phyloP scores from a whole-genome alignment of 2,329 filamentous ascomycete species.

The Bipolaris victoriae region DNA sequence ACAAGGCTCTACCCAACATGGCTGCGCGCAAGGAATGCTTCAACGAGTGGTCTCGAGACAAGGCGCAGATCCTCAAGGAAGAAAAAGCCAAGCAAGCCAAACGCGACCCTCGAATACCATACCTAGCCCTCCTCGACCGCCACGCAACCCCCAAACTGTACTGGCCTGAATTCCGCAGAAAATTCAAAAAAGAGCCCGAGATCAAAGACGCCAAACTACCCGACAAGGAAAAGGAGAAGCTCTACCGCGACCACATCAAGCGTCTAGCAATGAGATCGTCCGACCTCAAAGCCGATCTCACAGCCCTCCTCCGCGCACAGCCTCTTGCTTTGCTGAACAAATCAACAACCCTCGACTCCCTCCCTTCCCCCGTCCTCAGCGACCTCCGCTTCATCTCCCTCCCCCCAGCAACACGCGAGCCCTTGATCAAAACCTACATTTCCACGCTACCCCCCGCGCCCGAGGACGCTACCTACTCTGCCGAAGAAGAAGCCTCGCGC shows the following conservation, averaged over 20 bases:
- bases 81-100: conserved; percentile 77
- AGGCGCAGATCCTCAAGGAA: conserved; percentile 74
- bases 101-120: conserved; percentile 81
- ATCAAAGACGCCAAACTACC: conserved; percentile 72
- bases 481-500: conserved; percentile 60
- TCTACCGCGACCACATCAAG: conserved; percentile 75
- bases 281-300: conserved; percentile 72
- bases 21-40: conserved; percentile 81
- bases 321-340: conserved; percentile 66
- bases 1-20: conserved; percentile 82
- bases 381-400: conserved; percentile 75
- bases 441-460: conserved; percentile 67
- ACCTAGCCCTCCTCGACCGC: conserved; percentile 79
- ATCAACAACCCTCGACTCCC: conserved; percentile 59
- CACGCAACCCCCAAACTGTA: conserved; percentile 90
- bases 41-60: conserved; percentile 80
- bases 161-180: conserved; percentile 96
- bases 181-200: conserved; percentile 78
- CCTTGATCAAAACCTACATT: conserved; percentile 70
- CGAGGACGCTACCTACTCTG: conserved; percentile 48
- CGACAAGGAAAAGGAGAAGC: conserved; percentile 76
- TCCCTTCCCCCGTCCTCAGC: conserved; percentile 67
- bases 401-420: conserved; percentile 65
- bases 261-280: conserved; percentile 69
- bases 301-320: conserved; percentile 67